Base-by-base conservation (phyloP, 1,139 yeast species). In the Meyerozyma athensensis region DNA sequence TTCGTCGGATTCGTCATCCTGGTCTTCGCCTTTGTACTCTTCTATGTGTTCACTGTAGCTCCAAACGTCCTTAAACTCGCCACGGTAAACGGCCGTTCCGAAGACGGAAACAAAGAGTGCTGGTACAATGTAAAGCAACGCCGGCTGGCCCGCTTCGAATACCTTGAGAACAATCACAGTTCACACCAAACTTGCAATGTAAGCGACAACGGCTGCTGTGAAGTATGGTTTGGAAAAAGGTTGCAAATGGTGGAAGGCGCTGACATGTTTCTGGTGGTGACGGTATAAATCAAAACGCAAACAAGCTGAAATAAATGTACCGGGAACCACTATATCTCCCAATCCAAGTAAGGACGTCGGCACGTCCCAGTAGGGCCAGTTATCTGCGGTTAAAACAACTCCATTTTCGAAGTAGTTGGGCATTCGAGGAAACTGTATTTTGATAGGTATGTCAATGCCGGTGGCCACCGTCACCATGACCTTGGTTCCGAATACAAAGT, bases 381-480 rank as follows among this genome's bases (percentile, higher is more conserved):
- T 30, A 7, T 28, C 7, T 4, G 19, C 12, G 14, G 10, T 26
- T 21, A 12, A 13, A n/a, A n/a, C n/a, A 7, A 13, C 26, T 14
- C 23, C 18, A 12, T 9, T 18, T 16, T 22, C 30, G 12, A 21
- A 5, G 13, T 18, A 22, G 26, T 28, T 33, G 10, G 58, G 51
- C 7, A 52, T 42, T 9, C 54, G 52, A 4, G 85, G 85, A n/a
- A 76, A 54, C 12, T 63, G 48, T n/a, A 79, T 43, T 52, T 77
- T 76, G 36, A 73, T 63, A 1, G 87, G 87, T 8, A 75, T 62
- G n/a, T 77, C 74, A 19, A 81, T 50, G 6, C 53, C 55, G 3
- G 72, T 68, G 4, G 86, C 87, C 16, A 81, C 87, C 1, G 77
- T 67, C 34, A 71, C 62, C 89, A 82, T 81, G 9, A 79, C 64